phyloP scores from a whole-genome alignment of 441 rosid genomes.

The Pelargonium australe region DNA sequence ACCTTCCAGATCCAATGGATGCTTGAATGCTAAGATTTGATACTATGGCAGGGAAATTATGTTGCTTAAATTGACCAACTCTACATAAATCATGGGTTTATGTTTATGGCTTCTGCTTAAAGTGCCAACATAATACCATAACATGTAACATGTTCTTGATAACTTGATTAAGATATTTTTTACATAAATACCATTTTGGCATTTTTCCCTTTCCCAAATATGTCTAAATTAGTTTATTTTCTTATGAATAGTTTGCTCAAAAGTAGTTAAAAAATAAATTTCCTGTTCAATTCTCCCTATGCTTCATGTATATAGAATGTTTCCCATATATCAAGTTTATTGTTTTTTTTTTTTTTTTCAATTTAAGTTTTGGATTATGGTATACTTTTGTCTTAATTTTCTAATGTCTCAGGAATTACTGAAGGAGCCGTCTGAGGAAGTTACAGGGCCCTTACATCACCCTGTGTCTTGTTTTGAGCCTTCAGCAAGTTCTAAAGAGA shows the following conservation, averaged over 20 bases:
- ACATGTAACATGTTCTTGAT: no score
- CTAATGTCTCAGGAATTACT: slow-evolving; percentile 43
- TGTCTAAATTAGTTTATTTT: background rate
- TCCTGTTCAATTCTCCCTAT: no score
- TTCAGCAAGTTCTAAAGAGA: slow-evolving; percentile 59
- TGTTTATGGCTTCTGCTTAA: background rate
- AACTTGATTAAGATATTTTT: background rate
- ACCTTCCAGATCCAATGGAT: slow-evolving; percentile 1
- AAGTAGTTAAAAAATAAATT: no score
- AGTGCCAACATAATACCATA: background rate
- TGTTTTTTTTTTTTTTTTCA: background rate
- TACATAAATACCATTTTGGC: background rate
- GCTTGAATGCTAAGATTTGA: background rate
- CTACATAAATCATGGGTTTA: no score
- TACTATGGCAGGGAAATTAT: background rate
- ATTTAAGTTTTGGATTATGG: background rate
- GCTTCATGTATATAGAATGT: no score
- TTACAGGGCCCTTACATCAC: slow-evolving; percentile 26
- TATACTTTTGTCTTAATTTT: slow-evolving; percentile 4
- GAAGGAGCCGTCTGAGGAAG: slow-evolving; percentile 31
- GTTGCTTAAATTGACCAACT: no score
- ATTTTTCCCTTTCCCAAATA: background rate
- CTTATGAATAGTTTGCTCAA: background rate
- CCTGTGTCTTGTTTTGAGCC: slow-evolving; percentile 45
- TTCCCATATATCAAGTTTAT: no score